These are phyloP conservation scores for Blastobotrys elegans DNA, from an alignment of 1,139 yeast genomes.

Conservation along the genomic window DNA sequence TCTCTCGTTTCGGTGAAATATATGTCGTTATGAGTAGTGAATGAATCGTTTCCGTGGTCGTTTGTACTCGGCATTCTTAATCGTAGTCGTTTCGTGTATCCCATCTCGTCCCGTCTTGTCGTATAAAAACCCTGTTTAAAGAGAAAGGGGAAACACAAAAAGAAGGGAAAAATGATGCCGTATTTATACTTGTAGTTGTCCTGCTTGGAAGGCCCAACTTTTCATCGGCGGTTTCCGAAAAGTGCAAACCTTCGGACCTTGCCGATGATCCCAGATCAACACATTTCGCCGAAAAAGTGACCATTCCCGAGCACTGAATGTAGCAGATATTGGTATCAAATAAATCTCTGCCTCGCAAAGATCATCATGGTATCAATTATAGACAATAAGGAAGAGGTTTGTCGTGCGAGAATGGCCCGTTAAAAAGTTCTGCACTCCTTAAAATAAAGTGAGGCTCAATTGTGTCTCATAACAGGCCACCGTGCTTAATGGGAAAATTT, in stretches of 20 bases:
- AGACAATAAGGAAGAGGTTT: neutral
- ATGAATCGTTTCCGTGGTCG: too few species aligned
- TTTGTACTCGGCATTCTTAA: too few species aligned
- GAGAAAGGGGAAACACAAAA: neutral
- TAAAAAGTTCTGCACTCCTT: too few species aligned
- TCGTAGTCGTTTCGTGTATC: too few species aligned
- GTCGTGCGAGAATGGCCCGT: neutral
- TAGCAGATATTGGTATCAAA: neutral
- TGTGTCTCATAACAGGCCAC: neutral
- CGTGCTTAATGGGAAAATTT: neutral
- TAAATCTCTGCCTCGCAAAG: neutral
- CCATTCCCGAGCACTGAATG: neutral
- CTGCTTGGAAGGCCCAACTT: neutral
- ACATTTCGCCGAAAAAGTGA: neutral
- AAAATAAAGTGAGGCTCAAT: slow-evolving; percentile 3
- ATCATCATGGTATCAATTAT: neutral
- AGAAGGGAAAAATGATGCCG: neutral
- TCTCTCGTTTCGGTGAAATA: too few species aligned
- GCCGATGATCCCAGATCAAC: neutral
- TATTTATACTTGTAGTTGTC: neutral
- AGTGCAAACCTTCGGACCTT: neutral
- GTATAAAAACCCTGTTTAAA: too few species aligned
- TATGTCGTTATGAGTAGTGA: too few species aligned
- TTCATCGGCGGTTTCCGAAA: neutral
- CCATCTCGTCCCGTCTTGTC: too few species aligned